Percentiles rank a stretch among this genome's conserved stretches.
Evolutionary conservation across 2,329 filamentous ascomycete species (phyloP).

Genomic region (Eurotiales sp.): DNA sequence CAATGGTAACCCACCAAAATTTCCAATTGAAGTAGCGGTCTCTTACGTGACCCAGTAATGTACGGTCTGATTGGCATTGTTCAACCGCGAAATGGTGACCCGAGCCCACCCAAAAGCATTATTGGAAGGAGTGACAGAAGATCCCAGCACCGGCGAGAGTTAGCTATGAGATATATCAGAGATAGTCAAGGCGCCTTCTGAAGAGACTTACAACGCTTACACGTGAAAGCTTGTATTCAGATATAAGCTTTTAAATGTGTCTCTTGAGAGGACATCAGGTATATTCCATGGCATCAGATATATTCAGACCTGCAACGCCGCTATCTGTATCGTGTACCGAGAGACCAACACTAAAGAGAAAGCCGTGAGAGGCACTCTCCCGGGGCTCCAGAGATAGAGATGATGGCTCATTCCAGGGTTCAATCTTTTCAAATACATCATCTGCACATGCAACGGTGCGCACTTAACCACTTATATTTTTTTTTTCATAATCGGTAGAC

Average conservation of each 20-base stretch:
- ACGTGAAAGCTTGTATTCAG: slow-evolving; percentile 42
- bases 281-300: slow-evolving; percentile 50
- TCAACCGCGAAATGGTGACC: slow-evolving; percentile 47
- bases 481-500: slow-evolving; percentile 58
- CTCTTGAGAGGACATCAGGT: slow-evolving; percentile 53
- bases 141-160: neutral
- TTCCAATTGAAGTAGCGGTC: slow-evolving; percentile 40
- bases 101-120: slow-evolving; percentile 49
- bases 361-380: slow-evolving; percentile 46
- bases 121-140: neutral
- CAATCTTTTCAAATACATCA: slow-evolving; percentile 50
- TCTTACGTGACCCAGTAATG: slow-evolving; percentile 56
- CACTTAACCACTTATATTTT: slow-evolving; percentile 59
- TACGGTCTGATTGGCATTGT: slow-evolving; percentile 50
- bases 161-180: slow-evolving; percentile 34
- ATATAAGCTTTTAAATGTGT: slow-evolving; percentile 45
- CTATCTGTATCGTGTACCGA: slow-evolving; percentile 47
- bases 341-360: slow-evolving; percentile 49
- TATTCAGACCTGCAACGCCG: slow-evolving; percentile 41
- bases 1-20: slow-evolving; percentile 54
- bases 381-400: slow-evolving; percentile 46
- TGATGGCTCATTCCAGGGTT: slow-evolving; percentile 55
- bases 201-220: slow-evolving; percentile 37
- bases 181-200: slow-evolving; percentile 37
- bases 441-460: slow-evolving; percentile 54